Base-by-base conservation (phyloP, 2,329 filamentous ascomycete species). In the Colletotrichum melonis region DNA sequence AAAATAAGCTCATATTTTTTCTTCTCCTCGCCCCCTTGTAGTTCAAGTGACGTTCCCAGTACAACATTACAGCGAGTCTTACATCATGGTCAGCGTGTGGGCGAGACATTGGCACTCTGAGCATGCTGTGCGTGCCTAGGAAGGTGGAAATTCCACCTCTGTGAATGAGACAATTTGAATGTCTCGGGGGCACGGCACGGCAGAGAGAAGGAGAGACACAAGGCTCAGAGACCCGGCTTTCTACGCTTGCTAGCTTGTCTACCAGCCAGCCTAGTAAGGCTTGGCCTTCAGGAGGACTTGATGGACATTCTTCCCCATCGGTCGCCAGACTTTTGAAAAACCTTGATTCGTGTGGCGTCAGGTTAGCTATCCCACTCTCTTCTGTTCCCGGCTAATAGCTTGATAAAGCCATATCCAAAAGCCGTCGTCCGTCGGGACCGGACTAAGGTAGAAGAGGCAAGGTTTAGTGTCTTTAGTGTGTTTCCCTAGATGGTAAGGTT, bases 261-360 rank as follows among this genome's bases (percentile, higher is more conserved):
- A 42, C 12, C 35, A 42, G 14, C 12, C 19, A 42, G 38, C 12
- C 19, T 46, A 46, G 42, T 22, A 4, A 49, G 42, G 19, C 42
- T n/a, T 49, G 42, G 19, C 19, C 19, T 49, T 19, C 38, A 42
- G 38, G 28, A 30, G 28, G 28, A 32, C 14, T 5, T 19, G 38
- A 42, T 7, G 16, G 16, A 42, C 7, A 42, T 32, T 54, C 9
- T 30, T 49, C 22, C 11, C 19, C 49, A 30, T 19, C 35, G 22
- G 52, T n/a, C 26, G 59, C 42, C 67, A 70, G 16, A 2, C 59
- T 49, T 49, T 35, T 49, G 42, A 32, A 26, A 69, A 65, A 35
- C 22, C 35, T 46, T 52, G 58, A 30, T 22, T 63, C 38, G 4
- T 5, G 11, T 16, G 67, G 64, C 63, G 16, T 24, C 30, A n/a